Evolutionary conservation across 805 yeast genomes (phyloP).

Genomic region (Spathaspora boniae): DNA sequence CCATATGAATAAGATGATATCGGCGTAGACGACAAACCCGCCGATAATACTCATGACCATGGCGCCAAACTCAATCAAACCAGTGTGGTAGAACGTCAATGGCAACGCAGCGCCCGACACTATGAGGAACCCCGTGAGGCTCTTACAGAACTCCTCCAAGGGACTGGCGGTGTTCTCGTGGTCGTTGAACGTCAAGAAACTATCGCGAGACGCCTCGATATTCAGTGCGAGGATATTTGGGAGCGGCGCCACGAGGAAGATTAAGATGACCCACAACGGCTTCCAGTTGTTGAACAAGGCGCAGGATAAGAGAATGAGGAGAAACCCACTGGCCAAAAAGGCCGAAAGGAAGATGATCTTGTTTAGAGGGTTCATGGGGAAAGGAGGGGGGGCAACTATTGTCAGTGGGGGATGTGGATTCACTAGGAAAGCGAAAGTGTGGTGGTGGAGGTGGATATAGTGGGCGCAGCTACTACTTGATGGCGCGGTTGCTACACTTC

Average conservation of each 20-base stretch:
- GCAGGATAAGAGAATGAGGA: slow-evolving; percentile 41
- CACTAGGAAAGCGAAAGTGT: too few species aligned
- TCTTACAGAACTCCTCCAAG: slow-evolving; percentile 37
- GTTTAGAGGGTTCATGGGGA: slow-evolving; percentile 42
- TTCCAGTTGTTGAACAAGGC: slow-evolving; percentile 42
- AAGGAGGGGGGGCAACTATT: too few species aligned
- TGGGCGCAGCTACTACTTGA: too few species aligned
- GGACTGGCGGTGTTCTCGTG: slow-evolving; percentile 37
- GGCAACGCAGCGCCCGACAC: slow-evolving; percentile 46
- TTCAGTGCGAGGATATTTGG: slow-evolving; percentile 39
- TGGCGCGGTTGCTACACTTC: too few species aligned
- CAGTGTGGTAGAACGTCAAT: slow-evolving; percentile 35
- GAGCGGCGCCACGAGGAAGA: slow-evolving; percentile 42
- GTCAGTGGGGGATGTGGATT: too few species aligned
- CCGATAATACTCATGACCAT: slow-evolving; percentile 43
- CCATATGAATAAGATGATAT: slow-evolving; percentile 43
- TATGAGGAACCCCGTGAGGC: slow-evolving; percentile 36
- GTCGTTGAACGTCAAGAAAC: slow-evolving; percentile 42
- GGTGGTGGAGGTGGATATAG: too few species aligned
- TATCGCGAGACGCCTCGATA: slow-evolving; percentile 38
- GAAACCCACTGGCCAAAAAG: slow-evolving; percentile 43
- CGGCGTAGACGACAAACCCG: slow-evolving; percentile 43
- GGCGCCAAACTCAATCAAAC: slow-evolving; percentile 35
- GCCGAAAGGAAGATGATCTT: slow-evolving; percentile 45
- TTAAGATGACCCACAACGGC: slow-evolving; percentile 40